phyloP scores from a whole-genome alignment of 179 eudicot genomes.

The Corrigiola litoralis region DNA sequence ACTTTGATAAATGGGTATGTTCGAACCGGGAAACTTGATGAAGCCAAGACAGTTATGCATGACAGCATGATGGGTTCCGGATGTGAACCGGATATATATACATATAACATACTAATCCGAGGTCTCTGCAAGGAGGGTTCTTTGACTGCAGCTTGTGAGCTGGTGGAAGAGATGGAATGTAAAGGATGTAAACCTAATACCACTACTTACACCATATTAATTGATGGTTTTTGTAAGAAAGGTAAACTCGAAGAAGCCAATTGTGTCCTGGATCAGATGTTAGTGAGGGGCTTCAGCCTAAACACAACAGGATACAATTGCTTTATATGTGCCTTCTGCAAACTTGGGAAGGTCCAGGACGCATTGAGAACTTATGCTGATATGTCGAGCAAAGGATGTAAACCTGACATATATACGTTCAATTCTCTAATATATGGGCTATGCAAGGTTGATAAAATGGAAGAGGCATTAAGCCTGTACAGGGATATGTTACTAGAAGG shows the following conservation, averaged over 20 bases:
- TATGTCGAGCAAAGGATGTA: constrained; percentile 64
- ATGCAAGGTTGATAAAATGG: constrained; percentile 60
- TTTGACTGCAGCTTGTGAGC: constrained; percentile 48
- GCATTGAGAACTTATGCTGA: constrained; percentile 46
- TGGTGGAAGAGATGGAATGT: constrained; percentile 55
- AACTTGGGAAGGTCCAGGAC: constrained; percentile 47
- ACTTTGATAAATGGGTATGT: constrained; percentile 83
- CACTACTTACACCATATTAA: constrained; percentile 61
- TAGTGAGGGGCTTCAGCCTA: constrained; percentile 50
- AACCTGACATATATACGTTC: constrained; percentile 72
- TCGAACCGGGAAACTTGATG: constrained; percentile 53
- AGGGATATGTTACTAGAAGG: constrained; percentile 86
- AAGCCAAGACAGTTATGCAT: constrained; percentile 54
- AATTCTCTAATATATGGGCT: constrained; percentile 76
- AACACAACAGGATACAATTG: constrained; percentile 75
- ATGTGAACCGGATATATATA: constrained; percentile 59
- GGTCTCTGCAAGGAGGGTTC: constrained; percentile 68
- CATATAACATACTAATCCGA: constrained; percentile 63
- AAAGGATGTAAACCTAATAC: constrained; percentile 59
- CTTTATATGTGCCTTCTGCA: constrained; percentile 68
- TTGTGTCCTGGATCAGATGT: constrained; percentile 51
- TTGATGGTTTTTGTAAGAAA: constrained; percentile 67
- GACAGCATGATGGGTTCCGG: constrained; percentile 41
- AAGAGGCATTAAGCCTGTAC: constrained; percentile 54
- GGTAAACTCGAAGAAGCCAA: constrained; percentile 58